Evolutionary conservation across 768 basidiomycete species (phyloP).

Genomic region (Trametes elegans): DNA sequence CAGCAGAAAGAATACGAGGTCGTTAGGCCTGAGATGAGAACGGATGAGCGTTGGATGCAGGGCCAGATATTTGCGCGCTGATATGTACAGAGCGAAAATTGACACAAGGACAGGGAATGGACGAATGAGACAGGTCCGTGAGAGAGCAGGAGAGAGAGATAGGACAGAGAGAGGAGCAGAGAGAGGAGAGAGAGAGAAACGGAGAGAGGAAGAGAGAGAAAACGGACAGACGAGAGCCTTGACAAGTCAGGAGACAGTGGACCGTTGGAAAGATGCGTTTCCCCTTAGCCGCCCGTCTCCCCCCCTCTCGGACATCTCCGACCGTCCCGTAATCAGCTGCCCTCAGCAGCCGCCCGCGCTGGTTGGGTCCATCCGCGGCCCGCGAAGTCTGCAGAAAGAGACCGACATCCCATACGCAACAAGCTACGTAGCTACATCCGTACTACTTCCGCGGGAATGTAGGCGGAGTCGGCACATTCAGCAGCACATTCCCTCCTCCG

Average conservation of each 20-base stretch:
- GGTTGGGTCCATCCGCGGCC: neutral
- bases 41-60: slow-evolving; percentile 15
- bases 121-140: slow-evolving; percentile 35
- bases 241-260: slow-evolving; percentile 31
- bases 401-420: neutral
- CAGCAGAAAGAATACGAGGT: slow-evolving; percentile 37
- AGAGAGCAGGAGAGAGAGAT: slow-evolving; percentile 51
- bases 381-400: slow-evolving; percentile 4
- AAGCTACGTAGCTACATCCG: slow-evolving; percentile 5
- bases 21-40: slow-evolving; percentile 27
- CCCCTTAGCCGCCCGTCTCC: slow-evolving; percentile 10
- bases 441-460: slow-evolving; percentile 29
- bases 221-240: slow-evolving; percentile 34
- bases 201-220: slow-evolving; percentile 46
- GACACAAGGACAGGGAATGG: slow-evolving; percentile 25
- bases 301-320: slow-evolving; percentile 28
- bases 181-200: slow-evolving; percentile 42
- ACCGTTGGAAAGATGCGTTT: slow-evolving; percentile 20
- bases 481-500: slow-evolving; percentile 72
- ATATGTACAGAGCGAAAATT: slow-evolving; percentile 31
- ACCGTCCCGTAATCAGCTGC: slow-evolving; percentile 21
- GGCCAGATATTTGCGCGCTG: slow-evolving; percentile 6
- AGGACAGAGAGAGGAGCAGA: slow-evolving; percentile 49
- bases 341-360: neutral
- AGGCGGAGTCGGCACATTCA: slow-evolving; percentile 72